Conservation (phyloP, 257 asterid species). For the Nicotiana undulata region DNA sequence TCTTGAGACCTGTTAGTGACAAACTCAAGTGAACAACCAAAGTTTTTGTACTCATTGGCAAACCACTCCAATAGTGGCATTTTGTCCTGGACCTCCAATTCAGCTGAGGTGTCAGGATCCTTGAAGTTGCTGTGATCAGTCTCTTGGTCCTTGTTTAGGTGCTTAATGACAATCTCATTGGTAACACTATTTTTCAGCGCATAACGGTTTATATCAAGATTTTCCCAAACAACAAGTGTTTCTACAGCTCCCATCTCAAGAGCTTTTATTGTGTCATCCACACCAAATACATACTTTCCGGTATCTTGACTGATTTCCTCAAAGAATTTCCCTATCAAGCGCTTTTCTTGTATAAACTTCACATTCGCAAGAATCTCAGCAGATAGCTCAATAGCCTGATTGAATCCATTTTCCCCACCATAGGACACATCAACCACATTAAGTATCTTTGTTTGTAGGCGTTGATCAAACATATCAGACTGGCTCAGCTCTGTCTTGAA, state of each 20-base stretch:
- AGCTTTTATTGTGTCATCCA: constrained; percentile 40
- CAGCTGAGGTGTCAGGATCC: constrained; percentile 23
- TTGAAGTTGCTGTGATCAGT: constrained; percentile 31
- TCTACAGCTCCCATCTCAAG: constrained; percentile 47
- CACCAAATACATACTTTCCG: constrained; percentile 42
- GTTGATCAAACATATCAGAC: constrained; percentile 44
- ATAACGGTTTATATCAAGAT: constrained; percentile 34
- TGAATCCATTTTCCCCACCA: constrained; percentile 46
- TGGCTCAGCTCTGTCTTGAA: constrained; percentile 44
- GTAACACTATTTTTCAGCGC: constrained; percentile 23
- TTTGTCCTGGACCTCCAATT: constrained; percentile 38
- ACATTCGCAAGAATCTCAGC: constrained; percentile 39
- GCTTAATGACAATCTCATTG: constrained; percentile 24
- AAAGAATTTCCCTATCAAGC: constrained; percentile 36
- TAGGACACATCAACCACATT: constrained; percentile 43
- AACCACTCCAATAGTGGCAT: constrained; percentile 46
- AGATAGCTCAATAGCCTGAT: constrained; percentile 41
- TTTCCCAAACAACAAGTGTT: constrained; percentile 40
- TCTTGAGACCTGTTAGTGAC: constrained; percentile 42
- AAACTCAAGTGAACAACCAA: constrained; percentile 40
- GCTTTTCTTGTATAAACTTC: constrained; percentile 40
- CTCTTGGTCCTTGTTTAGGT: constrained; percentile 40
- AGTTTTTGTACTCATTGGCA: constrained; percentile 35
- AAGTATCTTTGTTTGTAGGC: constrained; percentile 36
- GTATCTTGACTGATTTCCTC: constrained; percentile 48